phyloP scores from a whole-genome alignment of 495 filamentous ascomycete species.

The Podospora pseudoanserina region DNA sequence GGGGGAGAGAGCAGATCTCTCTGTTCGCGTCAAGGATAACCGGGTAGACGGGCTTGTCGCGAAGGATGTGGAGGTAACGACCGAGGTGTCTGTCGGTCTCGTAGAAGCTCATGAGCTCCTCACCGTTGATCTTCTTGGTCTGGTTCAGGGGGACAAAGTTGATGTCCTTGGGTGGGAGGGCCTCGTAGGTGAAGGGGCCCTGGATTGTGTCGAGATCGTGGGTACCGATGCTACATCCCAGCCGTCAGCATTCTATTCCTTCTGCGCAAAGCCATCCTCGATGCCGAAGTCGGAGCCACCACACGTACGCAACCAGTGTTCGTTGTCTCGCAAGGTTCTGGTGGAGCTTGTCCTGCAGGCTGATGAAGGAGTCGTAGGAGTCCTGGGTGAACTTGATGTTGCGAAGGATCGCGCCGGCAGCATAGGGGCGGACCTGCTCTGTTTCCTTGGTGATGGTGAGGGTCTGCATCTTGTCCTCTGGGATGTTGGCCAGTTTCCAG shows the following conservation, averaged over 20 bases:
- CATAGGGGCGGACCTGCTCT: conserved; percentile 73
- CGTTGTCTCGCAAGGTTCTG: conserved; percentile 91
- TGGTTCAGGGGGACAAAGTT: conserved; percentile 89
- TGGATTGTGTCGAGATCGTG: conserved; percentile 93
- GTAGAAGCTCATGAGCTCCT: conserved; percentile 91
- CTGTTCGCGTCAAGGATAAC: conserved; percentile 88
- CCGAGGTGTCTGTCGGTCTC: conserved; percentile 84
- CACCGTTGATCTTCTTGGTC: conserved; percentile 77
- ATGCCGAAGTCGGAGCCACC: conserved; percentile 8
- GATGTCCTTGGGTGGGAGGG: conserved; percentile 86
- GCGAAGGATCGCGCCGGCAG: conserved; percentile 82
- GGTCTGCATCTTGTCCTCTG: conserved; percentile 68
- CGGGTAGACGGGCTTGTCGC: conserved; percentile 91
- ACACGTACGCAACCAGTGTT: conserved; percentile 68
- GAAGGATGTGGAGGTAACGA: conserved; percentile 85
- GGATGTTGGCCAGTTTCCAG: conserved; percentile 67
- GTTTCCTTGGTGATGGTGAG: conserved; percentile 81
- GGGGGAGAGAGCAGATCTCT: conserved; percentile 87
- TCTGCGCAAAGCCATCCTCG: too few relatives aligned
- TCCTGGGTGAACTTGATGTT: conserved; percentile 87
- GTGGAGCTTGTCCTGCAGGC: conserved; percentile 95
- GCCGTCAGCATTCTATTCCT: conserved; percentile 6
- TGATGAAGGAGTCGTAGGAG: conserved; percentile 95
- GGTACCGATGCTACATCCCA: conserved; percentile 65
- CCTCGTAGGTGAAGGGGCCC: conserved; percentile 96